Evolutionary conservation across 139 green algal species (phyloP).

Genomic region (Coelastrella sp.): DNA sequence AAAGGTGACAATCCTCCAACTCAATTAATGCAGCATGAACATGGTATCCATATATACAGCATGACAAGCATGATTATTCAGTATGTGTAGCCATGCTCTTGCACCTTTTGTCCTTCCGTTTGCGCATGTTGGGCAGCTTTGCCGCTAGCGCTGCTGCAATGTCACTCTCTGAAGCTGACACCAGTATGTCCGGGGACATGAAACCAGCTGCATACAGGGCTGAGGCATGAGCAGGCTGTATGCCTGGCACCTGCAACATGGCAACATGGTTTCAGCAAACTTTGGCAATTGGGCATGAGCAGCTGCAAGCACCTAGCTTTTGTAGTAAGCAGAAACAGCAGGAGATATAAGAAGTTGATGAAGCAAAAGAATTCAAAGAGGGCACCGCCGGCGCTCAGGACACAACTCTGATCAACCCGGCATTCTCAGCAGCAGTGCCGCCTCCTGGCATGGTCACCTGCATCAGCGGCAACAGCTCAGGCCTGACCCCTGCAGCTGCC

Average conservation of each 20-base stretch:
- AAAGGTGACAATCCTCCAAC: no score
- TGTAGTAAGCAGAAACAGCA: neutral
- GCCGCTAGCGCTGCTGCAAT: slow-evolving; percentile 45
- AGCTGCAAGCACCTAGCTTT: neutral
- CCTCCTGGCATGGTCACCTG: slow-evolving; percentile 3
- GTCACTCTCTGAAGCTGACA: slow-evolving; percentile 27
- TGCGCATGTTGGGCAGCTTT: slow-evolving; percentile 10
- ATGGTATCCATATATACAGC: neutral
- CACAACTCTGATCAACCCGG: no score
- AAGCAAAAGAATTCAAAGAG: neutral
- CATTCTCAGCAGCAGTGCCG: no score
- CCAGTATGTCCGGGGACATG: slow-evolving; percentile 39
- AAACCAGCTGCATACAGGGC: slow-evolving; percentile 58
- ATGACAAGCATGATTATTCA: neutral
- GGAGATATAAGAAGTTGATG: neutral
- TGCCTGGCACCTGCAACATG: slow-evolving; percentile 47
- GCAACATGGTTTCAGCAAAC: neutral
- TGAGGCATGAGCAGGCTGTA: slow-evolving; percentile 53
- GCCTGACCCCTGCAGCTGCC: slow-evolving; percentile 57
- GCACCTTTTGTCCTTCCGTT: slow-evolving; percentile 19
- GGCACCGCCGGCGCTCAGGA: neutral
- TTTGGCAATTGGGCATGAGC: neutral
- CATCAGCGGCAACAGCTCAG: slow-evolving; percentile 73
- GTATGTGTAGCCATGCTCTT: no score
- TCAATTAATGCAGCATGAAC: neutral